These are phyloP conservation scores for Schizosaccharomyces osmophilus DNA, from an alignment of 805 yeast species.

Conservation along the genomic window DNA sequence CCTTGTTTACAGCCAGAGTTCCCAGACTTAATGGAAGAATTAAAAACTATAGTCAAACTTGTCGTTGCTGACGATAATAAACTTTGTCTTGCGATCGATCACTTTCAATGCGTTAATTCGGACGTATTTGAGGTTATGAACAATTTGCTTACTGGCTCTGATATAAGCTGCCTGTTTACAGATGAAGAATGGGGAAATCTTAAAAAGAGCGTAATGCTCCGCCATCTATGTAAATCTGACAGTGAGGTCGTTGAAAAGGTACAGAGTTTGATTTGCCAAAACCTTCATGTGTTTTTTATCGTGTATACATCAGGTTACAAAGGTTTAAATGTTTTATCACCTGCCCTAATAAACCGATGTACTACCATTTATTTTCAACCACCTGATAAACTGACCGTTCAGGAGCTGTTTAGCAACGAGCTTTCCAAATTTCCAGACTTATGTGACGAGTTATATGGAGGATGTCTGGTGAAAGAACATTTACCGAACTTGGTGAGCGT, in stretches of 20 bases:
- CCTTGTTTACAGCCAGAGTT: conserved; percentile 31
- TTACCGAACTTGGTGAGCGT: too few relatives aligned
- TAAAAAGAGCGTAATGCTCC: too few relatives aligned
- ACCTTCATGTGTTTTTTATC: conserved; percentile 66
- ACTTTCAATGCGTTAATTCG: conserved; percentile 50
- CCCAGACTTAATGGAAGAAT: conserved; percentile 38
- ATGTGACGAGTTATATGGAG: too few relatives aligned
- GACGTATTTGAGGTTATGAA: conserved; percentile 39
- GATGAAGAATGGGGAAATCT: too few relatives aligned
- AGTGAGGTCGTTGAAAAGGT: conserved; percentile 26
- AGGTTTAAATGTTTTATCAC: conserved; percentile 5
- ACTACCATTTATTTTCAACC: background rate
- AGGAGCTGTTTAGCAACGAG: background rate
- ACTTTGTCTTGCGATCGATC: conserved; percentile 55
- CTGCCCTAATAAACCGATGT: conserved; percentile 6
- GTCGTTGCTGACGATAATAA: conserved; percentile 33
- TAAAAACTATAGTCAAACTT: conserved; percentile 28
- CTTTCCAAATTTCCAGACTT: background rate
- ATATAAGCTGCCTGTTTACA: conserved; percentile 27
- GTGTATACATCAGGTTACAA: conserved; percentile 18
- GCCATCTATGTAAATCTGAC: background rate
- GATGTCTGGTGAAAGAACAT: too few relatives aligned
- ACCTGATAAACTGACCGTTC: background rate
- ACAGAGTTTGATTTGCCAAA: conserved; percentile 34
- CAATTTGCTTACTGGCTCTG: conserved; percentile 24